Evolutionary conservation across 768 basidiomycete genomes (phyloP).

Genomic region (Lactarius quietus): DNA sequence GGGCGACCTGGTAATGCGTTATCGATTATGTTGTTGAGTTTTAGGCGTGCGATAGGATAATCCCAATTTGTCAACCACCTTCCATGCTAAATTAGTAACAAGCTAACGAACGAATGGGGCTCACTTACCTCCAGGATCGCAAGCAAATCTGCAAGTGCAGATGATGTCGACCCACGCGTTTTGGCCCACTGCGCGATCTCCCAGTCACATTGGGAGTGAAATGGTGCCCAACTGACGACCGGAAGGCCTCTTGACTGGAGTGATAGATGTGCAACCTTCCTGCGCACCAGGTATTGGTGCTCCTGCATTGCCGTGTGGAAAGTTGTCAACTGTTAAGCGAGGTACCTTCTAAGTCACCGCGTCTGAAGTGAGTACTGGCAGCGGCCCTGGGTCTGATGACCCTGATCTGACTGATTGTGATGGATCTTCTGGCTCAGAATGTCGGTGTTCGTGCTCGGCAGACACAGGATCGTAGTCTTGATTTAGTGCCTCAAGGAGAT

Average conservation of each 20-base stretch:
- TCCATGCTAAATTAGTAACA: background rate
- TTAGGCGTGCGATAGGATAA: background rate
- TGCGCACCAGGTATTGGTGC: background rate
- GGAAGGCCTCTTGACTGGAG: background rate
- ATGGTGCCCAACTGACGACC: background rate
- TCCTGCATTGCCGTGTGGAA: background rate
- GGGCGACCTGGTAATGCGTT: no score
- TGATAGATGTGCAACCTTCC: background rate
- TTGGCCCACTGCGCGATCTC: conserved; percentile 21
- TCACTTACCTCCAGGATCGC: conserved; percentile 1
- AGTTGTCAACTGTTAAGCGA: no score
- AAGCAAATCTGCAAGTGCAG: conserved; percentile 4
- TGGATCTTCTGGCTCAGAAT: no score
- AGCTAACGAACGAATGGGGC: background rate
- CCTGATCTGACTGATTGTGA: no score
- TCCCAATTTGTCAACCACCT: background rate
- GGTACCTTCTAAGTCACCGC: no score
- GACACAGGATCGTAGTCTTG: no score
- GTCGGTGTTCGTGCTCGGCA: no score
- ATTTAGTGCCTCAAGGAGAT: no score
- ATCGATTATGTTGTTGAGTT: no score
- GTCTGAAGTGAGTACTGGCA: no score
- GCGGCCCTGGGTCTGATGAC: no score
- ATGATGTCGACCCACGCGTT: conserved; percentile 1
- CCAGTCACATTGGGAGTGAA: conserved; percentile 13